Conservation (phyloP, 139 green algal genomes). For the Volvox africanus region DNA sequence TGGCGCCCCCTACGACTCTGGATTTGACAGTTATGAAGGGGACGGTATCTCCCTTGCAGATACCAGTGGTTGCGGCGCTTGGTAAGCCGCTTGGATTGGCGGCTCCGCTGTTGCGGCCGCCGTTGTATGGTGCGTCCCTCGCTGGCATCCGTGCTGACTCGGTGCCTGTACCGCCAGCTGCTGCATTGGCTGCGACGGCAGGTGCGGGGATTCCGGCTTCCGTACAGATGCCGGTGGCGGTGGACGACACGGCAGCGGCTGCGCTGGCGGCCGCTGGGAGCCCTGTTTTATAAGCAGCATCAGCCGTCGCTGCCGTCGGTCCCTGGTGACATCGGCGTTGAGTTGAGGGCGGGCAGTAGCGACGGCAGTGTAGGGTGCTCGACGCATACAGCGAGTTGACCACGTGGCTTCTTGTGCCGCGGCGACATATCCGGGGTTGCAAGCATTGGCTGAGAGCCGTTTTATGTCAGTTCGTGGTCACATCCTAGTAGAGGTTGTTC, state of each 20-base stretch:
- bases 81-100: conserved; percentile 15
- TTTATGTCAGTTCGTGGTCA: background rate
- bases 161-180: background rate
- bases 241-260: background rate
- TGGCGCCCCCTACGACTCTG: background rate
- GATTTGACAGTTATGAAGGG: conserved; percentile 12
- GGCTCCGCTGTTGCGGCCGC: background rate
- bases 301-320: background rate
- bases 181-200: conserved; percentile 13
- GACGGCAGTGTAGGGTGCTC: background rate
- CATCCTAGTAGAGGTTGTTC: background rate
- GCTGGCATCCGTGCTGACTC: background rate
- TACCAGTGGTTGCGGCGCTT: conserved; percentile 21
- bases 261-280: background rate
- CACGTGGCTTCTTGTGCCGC: background rate
- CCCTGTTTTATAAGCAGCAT: background rate
- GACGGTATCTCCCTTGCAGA: background rate
- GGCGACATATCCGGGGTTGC: background rate
- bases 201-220: background rate
- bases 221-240: background rate
- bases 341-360: background rate
- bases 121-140: background rate
- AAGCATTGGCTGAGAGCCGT: background rate
- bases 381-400: background rate
- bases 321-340: background rate